These are phyloP conservation scores for Fusarium floridanum DNA, from an alignment of 2,329 filamentous ascomycete genomes.

Conservation along the genomic window DNA sequence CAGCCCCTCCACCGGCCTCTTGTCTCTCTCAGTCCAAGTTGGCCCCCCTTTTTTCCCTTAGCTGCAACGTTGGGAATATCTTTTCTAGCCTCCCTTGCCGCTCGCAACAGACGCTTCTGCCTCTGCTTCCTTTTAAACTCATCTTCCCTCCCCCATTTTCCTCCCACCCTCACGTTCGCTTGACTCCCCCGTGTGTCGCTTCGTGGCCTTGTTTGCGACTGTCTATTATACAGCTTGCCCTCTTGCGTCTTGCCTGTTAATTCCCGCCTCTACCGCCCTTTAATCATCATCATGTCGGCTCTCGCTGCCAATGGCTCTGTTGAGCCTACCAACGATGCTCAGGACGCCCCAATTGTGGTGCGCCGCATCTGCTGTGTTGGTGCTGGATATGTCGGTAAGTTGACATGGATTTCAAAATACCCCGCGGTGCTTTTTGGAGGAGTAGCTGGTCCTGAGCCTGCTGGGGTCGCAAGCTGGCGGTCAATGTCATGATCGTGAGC, in stretches of 20 bases:
- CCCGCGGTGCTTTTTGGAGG: neutral
- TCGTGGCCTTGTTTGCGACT: conserved; percentile 41
- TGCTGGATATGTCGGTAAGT: conserved; percentile 80
- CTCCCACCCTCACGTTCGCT: conserved; percentile 34
- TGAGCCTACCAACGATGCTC: conserved; percentile 47
- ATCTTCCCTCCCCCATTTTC: conserved; percentile 21
- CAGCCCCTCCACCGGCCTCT: conserved; percentile 34
- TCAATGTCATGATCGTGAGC: conserved; percentile 19
- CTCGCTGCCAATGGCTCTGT: conserved; percentile 51
- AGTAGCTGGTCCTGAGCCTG: neutral
- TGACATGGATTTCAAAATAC: neutral
- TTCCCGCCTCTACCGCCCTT: conserved; percentile 27
- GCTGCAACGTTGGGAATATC: conserved; percentile 42
- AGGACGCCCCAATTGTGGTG: conserved; percentile 53
- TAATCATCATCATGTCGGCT: conserved; percentile 42
- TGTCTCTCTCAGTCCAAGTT: conserved; percentile 14
- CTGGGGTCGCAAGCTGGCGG: conserved; percentile 2
- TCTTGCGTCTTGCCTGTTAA: conserved; percentile 25
- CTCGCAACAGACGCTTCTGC: conserved; percentile 11
- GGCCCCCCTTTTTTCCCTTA: conserved; percentile 37
- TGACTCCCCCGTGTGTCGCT: conserved; percentile 40
- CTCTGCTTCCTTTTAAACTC: conserved; percentile 40
- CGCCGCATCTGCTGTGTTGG: conserved; percentile 79
- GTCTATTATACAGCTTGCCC: conserved; percentile 34
- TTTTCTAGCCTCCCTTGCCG: conserved; percentile 39